A percentile compares a stretch with the other conserved stretches of the same genome.
These are phyloP conservation scores for Ganoderma multipileum DNA, from an alignment of 1,284 basidiomycete species.

Conservation along the genomic window DNA sequence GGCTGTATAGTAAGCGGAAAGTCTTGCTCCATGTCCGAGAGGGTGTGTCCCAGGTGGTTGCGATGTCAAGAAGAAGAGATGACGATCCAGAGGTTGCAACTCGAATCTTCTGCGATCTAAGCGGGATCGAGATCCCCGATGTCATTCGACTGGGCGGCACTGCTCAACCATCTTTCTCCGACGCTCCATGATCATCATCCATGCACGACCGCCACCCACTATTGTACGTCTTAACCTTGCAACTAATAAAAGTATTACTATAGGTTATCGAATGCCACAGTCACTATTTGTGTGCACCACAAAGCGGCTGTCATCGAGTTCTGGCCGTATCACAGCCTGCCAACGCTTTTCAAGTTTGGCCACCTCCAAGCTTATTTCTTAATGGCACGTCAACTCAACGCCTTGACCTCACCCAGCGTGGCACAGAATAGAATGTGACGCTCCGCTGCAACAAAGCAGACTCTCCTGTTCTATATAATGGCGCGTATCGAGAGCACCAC, in stretches of 20 bases:
- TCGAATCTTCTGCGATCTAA: background rate
- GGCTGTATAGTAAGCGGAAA: conserved; percentile 1
- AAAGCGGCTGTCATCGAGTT: too few relatives aligned
- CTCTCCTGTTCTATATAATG: background rate
- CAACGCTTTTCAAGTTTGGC: too few relatives aligned
- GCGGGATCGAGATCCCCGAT: background rate
- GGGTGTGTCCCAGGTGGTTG: background rate
- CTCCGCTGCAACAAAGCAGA: background rate
- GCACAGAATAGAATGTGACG: background rate
- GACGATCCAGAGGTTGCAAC: background rate
- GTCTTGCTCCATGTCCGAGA: conserved; percentile 9
- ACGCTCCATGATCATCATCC: too few relatives aligned
- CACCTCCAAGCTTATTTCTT: too few relatives aligned
- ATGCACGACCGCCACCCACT: background rate
- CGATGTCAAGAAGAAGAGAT: background rate
- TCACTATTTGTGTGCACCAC: too few relatives aligned
- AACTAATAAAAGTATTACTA: background rate
- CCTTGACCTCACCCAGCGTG: too few relatives aligned
- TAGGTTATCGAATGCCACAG: background rate
- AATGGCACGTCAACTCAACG: too few relatives aligned
- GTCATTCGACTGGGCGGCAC: background rate
- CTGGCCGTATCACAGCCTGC: too few relatives aligned
- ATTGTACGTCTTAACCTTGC: background rate
- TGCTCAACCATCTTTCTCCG: background rate
- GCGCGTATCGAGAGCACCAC: background rate